A percentile compares a stretch with the other conserved stretches of the same genome.
These are phyloP conservation scores for Coemansia sp. DNA, from an alignment of 192 early-diverging fungal species.

Conservation along the genomic window DNA sequence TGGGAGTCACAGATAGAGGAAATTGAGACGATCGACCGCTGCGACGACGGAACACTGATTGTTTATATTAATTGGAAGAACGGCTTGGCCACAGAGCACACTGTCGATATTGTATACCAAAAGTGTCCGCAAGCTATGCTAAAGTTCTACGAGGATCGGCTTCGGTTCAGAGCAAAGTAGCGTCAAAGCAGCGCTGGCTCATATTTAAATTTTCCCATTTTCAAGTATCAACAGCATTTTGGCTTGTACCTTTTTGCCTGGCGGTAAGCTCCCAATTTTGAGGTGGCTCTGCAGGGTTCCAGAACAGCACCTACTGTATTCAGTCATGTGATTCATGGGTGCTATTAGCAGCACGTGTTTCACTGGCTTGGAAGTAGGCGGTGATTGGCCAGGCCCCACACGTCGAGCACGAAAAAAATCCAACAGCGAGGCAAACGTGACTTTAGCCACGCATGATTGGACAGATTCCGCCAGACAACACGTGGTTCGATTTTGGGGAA, in stretches of 20 bases:
- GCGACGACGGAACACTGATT: constrained; percentile 24
- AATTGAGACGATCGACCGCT: constrained; percentile 32
- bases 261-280: no score
- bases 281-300: no score
- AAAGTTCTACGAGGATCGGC: constrained; percentile 57
- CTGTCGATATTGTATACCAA: constrained; percentile 31
- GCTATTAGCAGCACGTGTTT: constrained; percentile 9
- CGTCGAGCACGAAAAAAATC: constrained; percentile 20
- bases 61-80: constrained; percentile 55
- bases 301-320: no score
- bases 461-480: constrained; percentile 9
- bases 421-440: constrained; percentile 35
- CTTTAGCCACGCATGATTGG: constrained; percentile 23
- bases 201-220: background rate
- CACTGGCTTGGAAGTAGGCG: background rate
- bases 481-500: constrained; percentile 42
- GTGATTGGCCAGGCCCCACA: constrained; percentile 1
- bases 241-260: no score
- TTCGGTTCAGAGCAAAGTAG: constrained; percentile 50
- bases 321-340: constrained; percentile 8
- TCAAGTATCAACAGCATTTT: background rate
- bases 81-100: constrained; percentile 44
- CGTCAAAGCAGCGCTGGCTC: background rate
- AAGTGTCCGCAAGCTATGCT: constrained; percentile 55
- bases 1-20: constrained; percentile 35